Conservation (phyloP, 2,329 filamentous ascomycete genomes). For the Aspergillus ustus region DNA sequence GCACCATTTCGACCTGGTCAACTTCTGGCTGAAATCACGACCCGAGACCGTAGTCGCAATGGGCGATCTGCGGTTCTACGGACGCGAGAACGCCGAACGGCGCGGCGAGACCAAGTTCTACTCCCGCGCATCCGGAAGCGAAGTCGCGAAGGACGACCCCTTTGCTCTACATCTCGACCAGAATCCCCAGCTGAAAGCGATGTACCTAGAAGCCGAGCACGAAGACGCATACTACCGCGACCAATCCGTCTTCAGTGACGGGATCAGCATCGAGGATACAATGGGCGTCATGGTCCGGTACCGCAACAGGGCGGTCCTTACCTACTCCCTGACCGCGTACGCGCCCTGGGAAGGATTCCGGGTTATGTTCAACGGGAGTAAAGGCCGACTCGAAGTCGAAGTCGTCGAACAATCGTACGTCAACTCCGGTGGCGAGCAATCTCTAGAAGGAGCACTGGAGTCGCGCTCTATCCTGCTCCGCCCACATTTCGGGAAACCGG, state of each 20-base stretch:
- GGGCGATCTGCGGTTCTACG: constrained; percentile 65
- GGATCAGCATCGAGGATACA: constrained; percentile 68
- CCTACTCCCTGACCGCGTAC: constrained; percentile 61
- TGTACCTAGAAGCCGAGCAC: constrained; percentile 67
- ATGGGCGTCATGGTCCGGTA: constrained; percentile 66
- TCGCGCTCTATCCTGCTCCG: constrained; percentile 46
- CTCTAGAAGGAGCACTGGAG: constrained; percentile 36
- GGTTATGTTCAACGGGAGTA: constrained; percentile 51
- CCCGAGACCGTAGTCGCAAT: constrained; percentile 63
- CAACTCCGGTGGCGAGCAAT: constrained; percentile 64
- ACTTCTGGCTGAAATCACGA: constrained; percentile 64
- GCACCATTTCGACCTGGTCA: constrained; percentile 67
- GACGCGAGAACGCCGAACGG: constrained; percentile 63
- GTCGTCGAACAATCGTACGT: constrained; percentile 63
- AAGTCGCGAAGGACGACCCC: constrained; percentile 58
- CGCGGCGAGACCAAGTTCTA: constrained; percentile 56
- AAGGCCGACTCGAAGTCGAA: constrained; percentile 63
- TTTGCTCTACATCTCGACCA: constrained; percentile 63
- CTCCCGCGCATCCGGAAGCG: constrained; percentile 54
- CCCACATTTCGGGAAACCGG: constrained; percentile 61
- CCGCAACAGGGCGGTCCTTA: constrained; percentile 60
- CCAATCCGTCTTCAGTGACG: constrained; percentile 66
- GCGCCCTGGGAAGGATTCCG: constrained; percentile 56
- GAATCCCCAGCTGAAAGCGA: constrained; percentile 58
- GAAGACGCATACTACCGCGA: constrained; percentile 67